Base-by-base conservation (phyloP, 176 grass and related monocot genomes). In the Triticum timopheevii region DNA sequence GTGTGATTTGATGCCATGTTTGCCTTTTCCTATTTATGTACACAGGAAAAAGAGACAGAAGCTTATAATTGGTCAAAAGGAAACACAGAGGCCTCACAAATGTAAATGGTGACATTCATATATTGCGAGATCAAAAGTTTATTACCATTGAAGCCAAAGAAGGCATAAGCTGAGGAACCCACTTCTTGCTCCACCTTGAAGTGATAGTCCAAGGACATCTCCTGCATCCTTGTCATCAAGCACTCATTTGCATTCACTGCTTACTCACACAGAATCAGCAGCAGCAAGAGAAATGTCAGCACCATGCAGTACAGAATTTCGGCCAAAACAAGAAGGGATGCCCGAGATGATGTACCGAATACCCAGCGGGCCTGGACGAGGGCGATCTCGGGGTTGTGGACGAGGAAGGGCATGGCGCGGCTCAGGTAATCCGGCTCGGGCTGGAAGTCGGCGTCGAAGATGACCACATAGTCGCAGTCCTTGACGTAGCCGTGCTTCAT, bases 381-480 rank as follows among this genome's bases (percentile, higher is more conserved):
- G 15, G 84, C 97, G 54, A 98, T 40, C 0, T 93, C 75, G 10
- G 88, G 92, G 90, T 98, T 98, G 86, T 94, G 94, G 65, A 94
- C 0, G 50, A 98, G 89, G 85, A 98, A 98, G 5, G 97, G 97
- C 19, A 98, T 76, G 87, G 94, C 40, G 35, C 94, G 90, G 13
- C 42, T 11, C 23, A 98, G 85, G 67, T 94, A 98, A 72, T 94
- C 90, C 3, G 92, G 83, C 35, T 98, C 97, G 0, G 96, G 96
- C 83, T 94, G 96, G 86, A 98, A 98, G 85, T 98, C 96, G 47
- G 96, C 93, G 50, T 98, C 96, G 65, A 98, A 98, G 82, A 98
- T 96, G 80, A 84, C 93, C 0, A 98, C 93, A 3, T 85, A 44
- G 71, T 98, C 94, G 23, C 97, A 98, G 17, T 85, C 86, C 3